Evolutionary conservation across 257 asterid species (phyloP), one percentile per base, ranked within the genome.

Genomic region (Salvia hispanica): DNA sequence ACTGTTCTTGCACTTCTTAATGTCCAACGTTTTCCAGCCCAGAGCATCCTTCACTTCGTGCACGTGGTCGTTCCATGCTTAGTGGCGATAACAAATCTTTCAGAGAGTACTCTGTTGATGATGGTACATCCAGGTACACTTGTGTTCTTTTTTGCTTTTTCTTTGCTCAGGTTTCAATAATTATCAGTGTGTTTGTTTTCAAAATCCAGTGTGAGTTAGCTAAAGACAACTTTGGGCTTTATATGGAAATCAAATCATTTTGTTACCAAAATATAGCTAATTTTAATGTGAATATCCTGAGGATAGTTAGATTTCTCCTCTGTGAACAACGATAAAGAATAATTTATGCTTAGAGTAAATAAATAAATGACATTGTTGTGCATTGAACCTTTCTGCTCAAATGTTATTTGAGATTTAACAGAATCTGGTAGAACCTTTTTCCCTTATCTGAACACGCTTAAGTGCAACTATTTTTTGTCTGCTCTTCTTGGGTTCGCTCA

Each of bases 31-130:
- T 72, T 76, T 77, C 56, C 83, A 93, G 99, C 75, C 99, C 97
- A 37, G 99, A 93, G 80, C 97, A 90, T 75, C 97, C 75, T 52
- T 79, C 84, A 31, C 66, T 84, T 74, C 88, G 83, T 61, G 89
- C 90, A 64, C 89, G 85, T 72, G 88, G 84, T 73, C 86, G 93
- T 70, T 93, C 99, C 72, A 62, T 88, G 88, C 97, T 90, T 72
- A 88, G 97, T 67, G 97, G 92, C 54, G 95, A 84, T 79, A 82
- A 79, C 60, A 84, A 84, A 80, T 44, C 90, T 50, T 80, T 74
- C 62, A 74, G 77, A 80, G 91, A 80, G 54, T 85, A 62, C 81
- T 46, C 92, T 55, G 84, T 78, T 68, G 91, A 80, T 40, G 70
- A 80, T 69, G 82, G 86, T 72, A 61, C 85, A 69, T 78, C 94